Evolutionary conservation across 768 basidiomycete genomes (phyloP).

Genomic region (Russula brevipes): DNA sequence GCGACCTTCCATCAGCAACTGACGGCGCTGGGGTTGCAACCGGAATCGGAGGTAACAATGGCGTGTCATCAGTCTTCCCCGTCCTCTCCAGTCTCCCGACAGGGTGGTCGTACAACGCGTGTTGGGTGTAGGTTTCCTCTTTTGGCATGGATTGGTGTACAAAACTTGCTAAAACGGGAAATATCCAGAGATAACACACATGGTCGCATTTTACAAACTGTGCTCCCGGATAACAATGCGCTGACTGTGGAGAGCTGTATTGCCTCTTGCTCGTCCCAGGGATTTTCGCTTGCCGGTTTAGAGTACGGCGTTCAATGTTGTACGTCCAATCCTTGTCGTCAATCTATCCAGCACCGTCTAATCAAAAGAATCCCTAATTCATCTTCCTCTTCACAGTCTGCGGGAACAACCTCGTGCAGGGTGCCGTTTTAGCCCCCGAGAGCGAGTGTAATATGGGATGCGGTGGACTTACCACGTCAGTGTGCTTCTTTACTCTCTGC

Average conservation of each 20-base stretch:
- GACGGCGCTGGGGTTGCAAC: not conserved
- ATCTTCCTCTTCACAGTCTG: constrained; percentile 46
- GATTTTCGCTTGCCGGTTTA: constrained; percentile 62
- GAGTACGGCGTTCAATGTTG: constrained; percentile 56
- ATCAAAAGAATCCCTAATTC: not conserved
- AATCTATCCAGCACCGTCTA: not conserved
- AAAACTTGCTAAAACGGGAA: not conserved
- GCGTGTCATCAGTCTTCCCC: constrained; percentile 20
- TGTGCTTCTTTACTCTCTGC: not conserved
- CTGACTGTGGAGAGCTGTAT: constrained; percentile 65
- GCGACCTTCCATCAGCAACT: constrained; percentile 35
- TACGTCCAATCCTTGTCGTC: constrained; percentile 32
- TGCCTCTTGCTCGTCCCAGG: constrained; percentile 45
- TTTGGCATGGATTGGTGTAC: not conserved
- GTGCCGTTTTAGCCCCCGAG: constrained; percentile 47
- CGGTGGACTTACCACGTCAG: constrained; percentile 60
- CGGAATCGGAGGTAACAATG: not conserved
- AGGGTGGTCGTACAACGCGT: constrained; percentile 23
- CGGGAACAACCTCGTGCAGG: constrained; percentile 57
- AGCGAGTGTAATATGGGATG: constrained; percentile 70
- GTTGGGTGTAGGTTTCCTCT: constrained; percentile 47
- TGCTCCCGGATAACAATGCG: constrained; percentile 35
- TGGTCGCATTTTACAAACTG: constrained; percentile 54
- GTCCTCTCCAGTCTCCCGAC: constrained; percentile 9
- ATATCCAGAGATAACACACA: constrained; percentile 47